Conservation (phyloP, 2,329 filamentous ascomycete species). For the Stachybotrys echinatus region DNA sequence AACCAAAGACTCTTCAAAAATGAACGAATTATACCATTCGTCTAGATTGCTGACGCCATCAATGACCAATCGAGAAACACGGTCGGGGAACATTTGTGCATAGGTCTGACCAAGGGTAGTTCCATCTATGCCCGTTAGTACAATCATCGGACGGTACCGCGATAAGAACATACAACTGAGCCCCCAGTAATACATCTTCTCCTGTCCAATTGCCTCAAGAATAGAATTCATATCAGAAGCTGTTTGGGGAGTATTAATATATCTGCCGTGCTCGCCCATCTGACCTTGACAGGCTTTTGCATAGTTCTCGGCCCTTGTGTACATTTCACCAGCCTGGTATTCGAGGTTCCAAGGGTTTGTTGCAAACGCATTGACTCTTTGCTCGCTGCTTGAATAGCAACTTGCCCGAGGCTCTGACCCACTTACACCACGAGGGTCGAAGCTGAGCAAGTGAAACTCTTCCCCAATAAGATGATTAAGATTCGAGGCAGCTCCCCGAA, state of each 20-base stretch:
- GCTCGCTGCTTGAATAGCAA: constrained; percentile 32
- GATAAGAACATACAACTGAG: constrained; percentile 22
- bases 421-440: constrained; percentile 41
- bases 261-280: constrained; percentile 36
- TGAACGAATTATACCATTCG: constrained; percentile 22
- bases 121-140: constrained; percentile 19
- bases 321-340: constrained; percentile 31
- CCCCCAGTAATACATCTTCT: constrained; percentile 33
- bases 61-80: constrained; percentile 26
- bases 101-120: constrained; percentile 34
- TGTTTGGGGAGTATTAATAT: constrained; percentile 44
- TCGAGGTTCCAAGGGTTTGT: constrained; percentile 17
- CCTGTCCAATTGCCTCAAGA: constrained; percentile 30
- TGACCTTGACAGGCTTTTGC: constrained; percentile 35
- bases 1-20: constrained; percentile 17
- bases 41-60: constrained; percentile 28
- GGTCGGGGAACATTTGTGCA: constrained; percentile 29
- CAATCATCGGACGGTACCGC: not conserved
- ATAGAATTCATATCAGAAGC: constrained; percentile 47
- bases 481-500: constrained; percentile 18
- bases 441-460: constrained; percentile 38
- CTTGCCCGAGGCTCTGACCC: constrained; percentile 20
- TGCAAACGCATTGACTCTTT: constrained; percentile 18
- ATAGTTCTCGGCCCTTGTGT: constrained; percentile 34
- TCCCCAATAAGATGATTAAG: constrained; percentile 33